phyloP scores from a whole-genome alignment of 2,329 filamentous ascomycete genomes.

The Eutypella sp. region DNA sequence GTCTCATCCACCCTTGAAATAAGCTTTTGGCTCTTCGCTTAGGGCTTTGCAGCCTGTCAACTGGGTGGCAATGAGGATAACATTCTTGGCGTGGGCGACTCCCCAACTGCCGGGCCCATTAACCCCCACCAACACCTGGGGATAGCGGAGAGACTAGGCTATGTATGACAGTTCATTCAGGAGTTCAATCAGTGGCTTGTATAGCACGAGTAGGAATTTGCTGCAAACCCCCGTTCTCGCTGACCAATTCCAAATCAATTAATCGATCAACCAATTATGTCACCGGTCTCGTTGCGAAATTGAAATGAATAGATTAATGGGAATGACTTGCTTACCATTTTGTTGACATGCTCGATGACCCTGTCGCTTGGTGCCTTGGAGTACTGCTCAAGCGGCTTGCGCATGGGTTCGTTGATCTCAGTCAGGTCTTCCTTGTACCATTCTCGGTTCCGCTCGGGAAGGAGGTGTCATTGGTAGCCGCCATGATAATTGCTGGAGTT shows the following conservation, averaged over 20 bases:
- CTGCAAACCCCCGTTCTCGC: constrained; percentile 12
- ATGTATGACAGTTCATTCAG: too few relatives aligned
- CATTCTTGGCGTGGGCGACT: too few relatives aligned
- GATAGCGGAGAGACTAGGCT: too few relatives aligned
- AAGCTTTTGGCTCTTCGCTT: too few relatives aligned
- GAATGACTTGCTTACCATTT: constrained; percentile 10
- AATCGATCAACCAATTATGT: neutral
- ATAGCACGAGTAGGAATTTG: constrained; percentile 15
- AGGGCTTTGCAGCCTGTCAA: too few relatives aligned
- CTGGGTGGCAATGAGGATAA: too few relatives aligned
- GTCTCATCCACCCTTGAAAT: too few relatives aligned
- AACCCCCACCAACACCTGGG: too few relatives aligned
- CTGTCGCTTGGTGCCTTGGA: constrained; percentile 11
- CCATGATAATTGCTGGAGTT: constrained; percentile 7
- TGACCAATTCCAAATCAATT: neutral
- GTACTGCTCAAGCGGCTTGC: constrained; percentile 15
- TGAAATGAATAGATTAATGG: too few relatives aligned
- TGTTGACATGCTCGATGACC: constrained; percentile 14
- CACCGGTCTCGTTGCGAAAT: too few relatives aligned
- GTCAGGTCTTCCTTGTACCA: constrained; percentile 15
- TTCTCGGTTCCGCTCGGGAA: constrained; percentile 8
- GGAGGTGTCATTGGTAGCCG: constrained; percentile 11
- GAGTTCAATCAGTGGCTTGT: too few relatives aligned
- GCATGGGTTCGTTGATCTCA: constrained; percentile 14
- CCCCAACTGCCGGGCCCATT: too few relatives aligned